phyloP scores from a whole-genome alignment of 176 grass and related monocot genomes.

The Aegilops longissima region DNA sequence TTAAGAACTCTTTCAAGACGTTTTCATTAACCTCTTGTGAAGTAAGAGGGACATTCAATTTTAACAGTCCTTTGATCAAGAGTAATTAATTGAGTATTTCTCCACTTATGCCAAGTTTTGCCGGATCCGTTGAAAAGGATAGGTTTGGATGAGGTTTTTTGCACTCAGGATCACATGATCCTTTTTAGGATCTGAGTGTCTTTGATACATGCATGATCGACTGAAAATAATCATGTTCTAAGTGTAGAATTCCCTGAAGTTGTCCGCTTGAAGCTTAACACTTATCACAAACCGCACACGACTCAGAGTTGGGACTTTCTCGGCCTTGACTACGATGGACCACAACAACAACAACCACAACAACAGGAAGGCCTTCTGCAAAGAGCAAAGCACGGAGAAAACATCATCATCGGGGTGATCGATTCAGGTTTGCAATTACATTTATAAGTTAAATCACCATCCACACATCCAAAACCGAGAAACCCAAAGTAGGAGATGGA shows the following conservation, averaged over 20 bases:
- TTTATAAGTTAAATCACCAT: neutral
- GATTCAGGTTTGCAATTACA: constrained; percentile 28
- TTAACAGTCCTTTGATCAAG: neutral
- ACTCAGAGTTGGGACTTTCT: constrained; percentile 53
- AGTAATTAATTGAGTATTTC: no score
- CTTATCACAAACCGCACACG: neutral
- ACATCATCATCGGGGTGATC: constrained; percentile 40
- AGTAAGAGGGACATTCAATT: neutral
- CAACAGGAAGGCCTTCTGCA: neutral
- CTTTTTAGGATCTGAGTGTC: neutral
- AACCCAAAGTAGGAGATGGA: neutral
- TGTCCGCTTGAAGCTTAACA: constrained; percentile 28
- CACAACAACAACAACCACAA: neutral
- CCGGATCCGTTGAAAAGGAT: no score
- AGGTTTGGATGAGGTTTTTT: no score
- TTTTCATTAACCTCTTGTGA: neutral
- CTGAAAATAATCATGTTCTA: neutral
- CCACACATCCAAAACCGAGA: neutral
- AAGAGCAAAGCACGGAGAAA: constrained; percentile 42
- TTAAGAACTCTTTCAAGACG: no score
- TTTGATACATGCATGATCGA: neutral
- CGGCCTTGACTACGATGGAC: neutral
- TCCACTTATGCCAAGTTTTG: no score
- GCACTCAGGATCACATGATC: no score
- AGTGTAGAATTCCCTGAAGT: constrained; percentile 39